Evolutionary conservation across 768 basidiomycete species (phyloP).

Genomic region (Pleurotus citrinopileatus): DNA sequence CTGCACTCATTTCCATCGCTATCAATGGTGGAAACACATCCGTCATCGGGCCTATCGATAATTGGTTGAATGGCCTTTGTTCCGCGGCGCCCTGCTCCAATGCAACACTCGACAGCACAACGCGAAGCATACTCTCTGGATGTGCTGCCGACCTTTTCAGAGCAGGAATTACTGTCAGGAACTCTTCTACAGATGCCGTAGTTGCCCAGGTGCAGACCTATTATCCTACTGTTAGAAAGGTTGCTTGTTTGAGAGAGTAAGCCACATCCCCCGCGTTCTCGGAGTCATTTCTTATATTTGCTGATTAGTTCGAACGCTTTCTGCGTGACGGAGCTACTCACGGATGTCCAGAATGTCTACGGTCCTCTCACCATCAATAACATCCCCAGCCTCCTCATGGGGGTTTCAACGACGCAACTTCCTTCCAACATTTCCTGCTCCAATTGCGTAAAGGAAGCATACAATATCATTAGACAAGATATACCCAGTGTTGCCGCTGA

Average conservation of each 20-base stretch:
- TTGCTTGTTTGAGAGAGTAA: conserved; percentile 66
- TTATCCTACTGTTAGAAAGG: conserved; percentile 56
- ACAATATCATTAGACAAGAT: conserved; percentile 35
- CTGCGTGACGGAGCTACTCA: conserved; percentile 59
- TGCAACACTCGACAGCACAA: conserved; percentile 51
- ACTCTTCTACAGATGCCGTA: conserved; percentile 18
- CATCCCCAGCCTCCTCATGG: conserved; percentile 16
- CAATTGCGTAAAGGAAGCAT: conserved; percentile 50
- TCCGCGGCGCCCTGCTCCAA: conserved; percentile 52
- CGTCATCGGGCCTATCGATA: conserved; percentile 47
- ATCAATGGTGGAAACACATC: conserved; percentile 31
- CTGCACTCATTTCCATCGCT: conserved; percentile 39
- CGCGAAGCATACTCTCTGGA: conserved; percentile 48
- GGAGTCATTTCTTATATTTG: neutral
- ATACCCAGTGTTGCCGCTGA: conserved; percentile 31
- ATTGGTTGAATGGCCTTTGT: conserved; percentile 62
- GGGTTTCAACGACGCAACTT: conserved; percentile 5
- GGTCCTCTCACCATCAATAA: conserved; percentile 35
- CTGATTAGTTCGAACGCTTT: conserved; percentile 26
- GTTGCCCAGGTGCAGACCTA: conserved; percentile 41
- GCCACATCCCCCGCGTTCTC: too few species aligned
- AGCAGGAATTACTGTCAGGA: conserved; percentile 23
- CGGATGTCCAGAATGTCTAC: conserved; percentile 39
- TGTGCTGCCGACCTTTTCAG: conserved; percentile 37
- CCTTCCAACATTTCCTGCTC: conserved; percentile 46